phyloP scores from a whole-genome alignment of 2,329 filamentous ascomycete genomes.

The Epichloe sylvatica region DNA sequence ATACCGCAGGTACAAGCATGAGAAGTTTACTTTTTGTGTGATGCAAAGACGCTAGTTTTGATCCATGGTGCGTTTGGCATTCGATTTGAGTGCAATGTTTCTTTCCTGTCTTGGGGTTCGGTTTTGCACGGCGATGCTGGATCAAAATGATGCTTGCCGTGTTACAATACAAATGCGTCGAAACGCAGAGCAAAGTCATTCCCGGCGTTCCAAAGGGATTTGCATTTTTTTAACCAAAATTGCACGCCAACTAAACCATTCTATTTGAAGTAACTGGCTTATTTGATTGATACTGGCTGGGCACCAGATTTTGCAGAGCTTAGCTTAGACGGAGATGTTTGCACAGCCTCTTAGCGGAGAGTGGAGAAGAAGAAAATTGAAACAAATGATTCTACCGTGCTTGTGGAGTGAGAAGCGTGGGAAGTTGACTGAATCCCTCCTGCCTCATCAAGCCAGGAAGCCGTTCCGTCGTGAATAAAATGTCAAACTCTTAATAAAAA shows the following conservation, averaged over 20 bases:
- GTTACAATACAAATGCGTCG: not conserved
- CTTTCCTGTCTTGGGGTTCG: not conserved
- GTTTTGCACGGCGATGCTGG: not conserved
- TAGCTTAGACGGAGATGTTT: not conserved
- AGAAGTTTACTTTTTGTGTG: not conserved
- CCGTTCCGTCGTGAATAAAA: too few relatives aligned
- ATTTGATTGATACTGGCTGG: not conserved
- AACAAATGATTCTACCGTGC: too few relatives aligned
- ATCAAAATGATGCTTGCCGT: not conserved
- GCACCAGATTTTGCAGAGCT: not conserved
- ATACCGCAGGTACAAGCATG: constrained; percentile 40
- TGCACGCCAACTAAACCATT: not conserved
- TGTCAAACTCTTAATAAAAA: too few relatives aligned
- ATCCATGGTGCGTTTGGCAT: not conserved
- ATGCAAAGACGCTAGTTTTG: not conserved
- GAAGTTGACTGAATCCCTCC: too few relatives aligned
- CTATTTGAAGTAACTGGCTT: not conserved
- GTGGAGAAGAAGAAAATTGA: too few relatives aligned
- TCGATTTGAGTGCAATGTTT: not conserved
- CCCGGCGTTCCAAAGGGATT: not conserved
- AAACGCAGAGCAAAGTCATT: not conserved
- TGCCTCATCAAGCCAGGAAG: too few relatives aligned
- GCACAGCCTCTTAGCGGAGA: not conserved
- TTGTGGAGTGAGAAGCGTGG: too few relatives aligned
- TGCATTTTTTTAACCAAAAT: not conserved